Percentiles rank a stretch among this genome's conserved stretches.
These are phyloP conservation scores for Sporothrix euskadiensis DNA, from an alignment of 2,329 filamentous ascomycete species.

Conservation along the genomic window DNA sequence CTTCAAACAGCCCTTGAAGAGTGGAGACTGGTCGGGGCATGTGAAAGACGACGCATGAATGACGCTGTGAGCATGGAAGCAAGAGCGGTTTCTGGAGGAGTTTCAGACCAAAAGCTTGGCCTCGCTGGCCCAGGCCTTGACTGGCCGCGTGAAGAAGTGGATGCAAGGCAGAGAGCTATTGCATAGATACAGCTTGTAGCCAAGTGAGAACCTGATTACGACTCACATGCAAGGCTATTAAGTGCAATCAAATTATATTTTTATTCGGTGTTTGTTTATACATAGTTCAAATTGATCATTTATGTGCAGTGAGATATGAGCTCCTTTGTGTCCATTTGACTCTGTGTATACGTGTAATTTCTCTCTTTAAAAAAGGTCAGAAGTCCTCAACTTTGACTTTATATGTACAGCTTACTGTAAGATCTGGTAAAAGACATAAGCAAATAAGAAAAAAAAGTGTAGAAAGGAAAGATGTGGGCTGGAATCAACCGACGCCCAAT, in stretches of 20 bases:
- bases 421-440: background rate
- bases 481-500: conserved; percentile 19
- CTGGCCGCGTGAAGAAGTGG: background rate
- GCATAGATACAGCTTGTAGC: background rate
- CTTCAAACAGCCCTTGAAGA: background rate
- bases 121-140: background rate
- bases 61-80: background rate
- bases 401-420: conserved; percentile 15
- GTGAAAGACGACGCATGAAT: background rate
- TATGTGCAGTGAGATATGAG: background rate
- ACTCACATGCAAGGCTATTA: background rate
- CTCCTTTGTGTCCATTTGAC: background rate
- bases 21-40: background rate
- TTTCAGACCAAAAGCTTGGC: conserved; percentile 19
- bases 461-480: background rate
- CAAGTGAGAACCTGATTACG: background rate
- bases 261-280: too few species aligned
- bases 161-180: background rate
- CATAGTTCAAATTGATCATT: background rate
- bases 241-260: background rate
- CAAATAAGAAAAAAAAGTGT: background rate
- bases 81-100: conserved; percentile 12
- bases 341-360: background rate
- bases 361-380: background rate
- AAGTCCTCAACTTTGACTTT: background rate